Conservation (phyloP, 2,329 filamentous ascomycete species). For the Calonectria montana region DNA sequence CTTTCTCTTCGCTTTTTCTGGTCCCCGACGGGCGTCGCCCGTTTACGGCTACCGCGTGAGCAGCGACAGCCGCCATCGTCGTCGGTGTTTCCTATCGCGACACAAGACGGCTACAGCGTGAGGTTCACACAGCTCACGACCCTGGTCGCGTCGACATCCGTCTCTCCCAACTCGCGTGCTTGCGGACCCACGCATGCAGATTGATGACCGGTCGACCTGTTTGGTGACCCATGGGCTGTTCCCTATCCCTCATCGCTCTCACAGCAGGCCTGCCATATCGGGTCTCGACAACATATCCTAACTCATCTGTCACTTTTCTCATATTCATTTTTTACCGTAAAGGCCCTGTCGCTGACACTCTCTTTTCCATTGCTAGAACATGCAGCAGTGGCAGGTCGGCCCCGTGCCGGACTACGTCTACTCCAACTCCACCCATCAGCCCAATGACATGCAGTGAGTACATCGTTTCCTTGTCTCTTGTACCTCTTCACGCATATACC, state of each 20-base stretch:
- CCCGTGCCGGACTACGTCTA: constrained; percentile 70
- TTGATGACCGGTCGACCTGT: constrained; percentile 30
- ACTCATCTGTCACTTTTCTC: constrained; percentile 25
- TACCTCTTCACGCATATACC: constrained; percentile 39
- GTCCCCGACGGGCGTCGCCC: constrained; percentile 10
- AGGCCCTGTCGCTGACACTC: constrained; percentile 39
- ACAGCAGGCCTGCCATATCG: constrained; percentile 22
- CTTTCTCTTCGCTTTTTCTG: constrained; percentile 3
- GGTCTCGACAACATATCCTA: constrained; percentile 13
- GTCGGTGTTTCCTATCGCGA: constrained; percentile 26
- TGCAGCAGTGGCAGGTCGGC: constrained; percentile 72
- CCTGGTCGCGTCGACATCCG: constrained; percentile 41
- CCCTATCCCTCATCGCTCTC: constrained; percentile 26
- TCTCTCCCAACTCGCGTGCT: constrained; percentile 31
- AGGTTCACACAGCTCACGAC: constrained; percentile 27
- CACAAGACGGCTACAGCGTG: constrained; percentile 26
- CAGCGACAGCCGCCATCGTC: constrained; percentile 10
- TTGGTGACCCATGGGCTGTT: constrained; percentile 20
- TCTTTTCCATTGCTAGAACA: constrained; percentile 55
- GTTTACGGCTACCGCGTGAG: constrained; percentile 1
- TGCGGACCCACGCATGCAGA: constrained; percentile 40
- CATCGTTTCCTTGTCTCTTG: constrained; percentile 48
- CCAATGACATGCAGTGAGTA: constrained; percentile 71
- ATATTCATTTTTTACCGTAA: constrained; percentile 14
- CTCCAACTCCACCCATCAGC: constrained; percentile 64